Evolutionary conservation across 2,329 filamentous ascomycete genomes (phyloP).

Genomic region (Coniella lustricola): DNA sequence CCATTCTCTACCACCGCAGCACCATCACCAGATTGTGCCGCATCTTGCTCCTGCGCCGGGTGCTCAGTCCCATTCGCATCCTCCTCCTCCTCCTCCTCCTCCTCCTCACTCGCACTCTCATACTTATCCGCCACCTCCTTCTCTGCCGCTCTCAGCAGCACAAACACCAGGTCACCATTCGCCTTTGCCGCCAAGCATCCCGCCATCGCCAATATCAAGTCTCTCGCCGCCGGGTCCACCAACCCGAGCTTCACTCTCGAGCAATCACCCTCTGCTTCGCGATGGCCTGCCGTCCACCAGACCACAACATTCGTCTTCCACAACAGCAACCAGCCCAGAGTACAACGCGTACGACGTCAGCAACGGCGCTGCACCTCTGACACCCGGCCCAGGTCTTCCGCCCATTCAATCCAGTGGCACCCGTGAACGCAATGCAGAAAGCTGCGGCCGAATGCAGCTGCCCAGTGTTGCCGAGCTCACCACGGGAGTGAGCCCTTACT

Average conservation of each 20-base stretch:
- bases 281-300: conserved; percentile 31
- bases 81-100: background rate
- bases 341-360: conserved; percentile 22
- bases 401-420: conserved; percentile 41
- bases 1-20: conserved; percentile 2
- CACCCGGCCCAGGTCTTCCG: conserved; percentile 37
- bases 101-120: background rate
- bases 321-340: background rate
- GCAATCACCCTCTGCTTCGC: conserved; percentile 33
- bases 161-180: too few species aligned
- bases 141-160: conserved; percentile 6
- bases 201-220: conserved; percentile 17
- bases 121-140: conserved; percentile 8
- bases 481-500: conserved; percentile 55
- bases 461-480: conserved; percentile 58
- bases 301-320: too few species aligned
- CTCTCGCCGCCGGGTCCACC: conserved; percentile 21
- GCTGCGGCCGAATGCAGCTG: conserved; percentile 35
- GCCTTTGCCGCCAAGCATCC: background rate
- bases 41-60: too few species aligned
- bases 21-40: conserved; percentile 1
- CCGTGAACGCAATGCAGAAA: conserved; percentile 20
- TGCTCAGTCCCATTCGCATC: background rate
- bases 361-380: conserved; percentile 9
- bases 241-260: conserved; percentile 22